These are phyloP conservation scores for Ulmus americana DNA, from an alignment of 331 rosid genomes.

Conservation along the genomic window DNA sequence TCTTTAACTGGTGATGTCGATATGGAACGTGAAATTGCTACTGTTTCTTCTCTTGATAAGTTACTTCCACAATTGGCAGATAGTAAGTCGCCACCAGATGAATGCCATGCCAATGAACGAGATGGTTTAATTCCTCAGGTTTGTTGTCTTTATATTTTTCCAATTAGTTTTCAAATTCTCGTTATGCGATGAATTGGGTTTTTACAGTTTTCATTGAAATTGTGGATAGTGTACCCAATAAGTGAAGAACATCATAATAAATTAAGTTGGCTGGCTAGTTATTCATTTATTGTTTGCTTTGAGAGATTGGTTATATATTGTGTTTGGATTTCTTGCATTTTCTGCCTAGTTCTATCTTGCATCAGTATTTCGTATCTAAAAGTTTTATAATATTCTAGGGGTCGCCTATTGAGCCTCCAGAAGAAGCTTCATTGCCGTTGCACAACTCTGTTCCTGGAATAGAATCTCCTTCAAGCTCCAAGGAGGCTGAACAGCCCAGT, in stretches of 20 bases:
- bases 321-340: slow-evolving; percentile 2
- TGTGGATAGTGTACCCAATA: not conserved
- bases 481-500: slow-evolving; percentile 94
- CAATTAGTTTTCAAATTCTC: slow-evolving; percentile 2
- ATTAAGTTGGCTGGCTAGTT: too few species aligned
- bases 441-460: slow-evolving; percentile 37
- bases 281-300: too few species aligned
- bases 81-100: slow-evolving; percentile 14
- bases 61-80: slow-evolving; percentile 38
- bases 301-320: not conserved
- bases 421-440: slow-evolving; percentile 35
- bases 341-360: slow-evolving; percentile 6
- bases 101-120: slow-evolving; percentile 22
- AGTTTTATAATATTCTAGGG: slow-evolving; percentile 51
- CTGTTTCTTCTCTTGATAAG: slow-evolving; percentile 27
- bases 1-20: slow-evolving; percentile 26
- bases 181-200: not conserved
- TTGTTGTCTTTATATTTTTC: slow-evolving; percentile 17
- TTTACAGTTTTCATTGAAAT: too few species aligned
- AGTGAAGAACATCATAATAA: not conserved
- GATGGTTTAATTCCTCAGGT: slow-evolving; percentile 53
- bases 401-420: slow-evolving; percentile 28
- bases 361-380: slow-evolving; percentile 16
- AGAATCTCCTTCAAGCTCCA: slow-evolving; percentile 49
- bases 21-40: slow-evolving; percentile 23